These are phyloP conservation scores for Fusarium sp. DNA, from an alignment of 2,329 filamentous ascomycete species.

Conservation along the genomic window DNA sequence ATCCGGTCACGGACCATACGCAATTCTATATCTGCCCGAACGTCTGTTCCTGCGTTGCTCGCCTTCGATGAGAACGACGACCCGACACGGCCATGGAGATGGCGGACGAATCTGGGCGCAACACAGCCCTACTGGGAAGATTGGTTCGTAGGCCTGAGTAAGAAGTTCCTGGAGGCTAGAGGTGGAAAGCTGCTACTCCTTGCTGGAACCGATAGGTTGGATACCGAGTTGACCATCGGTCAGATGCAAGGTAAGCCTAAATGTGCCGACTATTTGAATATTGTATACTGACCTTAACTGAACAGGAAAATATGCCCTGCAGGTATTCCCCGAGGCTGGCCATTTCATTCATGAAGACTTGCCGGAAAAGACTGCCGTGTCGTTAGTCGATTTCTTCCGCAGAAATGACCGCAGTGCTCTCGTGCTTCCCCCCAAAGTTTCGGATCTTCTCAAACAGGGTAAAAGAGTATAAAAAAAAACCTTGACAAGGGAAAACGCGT, in stretches of 20 bases:
- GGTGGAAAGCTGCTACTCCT: constrained; percentile 88
- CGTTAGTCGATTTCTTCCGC: constrained; percentile 90
- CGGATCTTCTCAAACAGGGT: constrained; percentile 74
- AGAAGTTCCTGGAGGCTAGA: constrained; percentile 84
- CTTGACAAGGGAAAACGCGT: constrained; percentile 3
- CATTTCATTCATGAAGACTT: constrained; percentile 98
- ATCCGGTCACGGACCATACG: constrained; percentile 88
- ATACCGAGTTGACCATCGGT: constrained; percentile 93
- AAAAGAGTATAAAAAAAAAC: constrained; percentile 64
- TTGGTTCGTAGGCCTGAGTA: constrained; percentile 91
- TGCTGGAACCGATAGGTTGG: constrained; percentile 89
- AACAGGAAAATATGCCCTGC: constrained; percentile 89
- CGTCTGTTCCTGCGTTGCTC: constrained; percentile 87
- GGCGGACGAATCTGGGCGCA: constrained; percentile 85
- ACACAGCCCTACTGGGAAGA: constrained; percentile 94
- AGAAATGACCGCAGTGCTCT: constrained; percentile 88
- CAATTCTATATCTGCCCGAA: constrained; percentile 84
- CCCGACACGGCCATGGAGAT: constrained; percentile 73
- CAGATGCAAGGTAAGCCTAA: constrained; percentile 88
- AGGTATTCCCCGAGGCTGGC: constrained; percentile 93
- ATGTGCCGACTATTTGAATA: neutral
- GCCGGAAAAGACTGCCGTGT: constrained; percentile 87
- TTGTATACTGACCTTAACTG: constrained; percentile 25
- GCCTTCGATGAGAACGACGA: constrained; percentile 59
- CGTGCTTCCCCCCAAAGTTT: constrained; percentile 92